Percentiles rank a stretch among this genome's conserved stretches.
These are phyloP conservation scores for Cyclospora cayetanensis DNA, from an alignment of 169 alveolate genomes.

Conservation along the genomic window DNA sequence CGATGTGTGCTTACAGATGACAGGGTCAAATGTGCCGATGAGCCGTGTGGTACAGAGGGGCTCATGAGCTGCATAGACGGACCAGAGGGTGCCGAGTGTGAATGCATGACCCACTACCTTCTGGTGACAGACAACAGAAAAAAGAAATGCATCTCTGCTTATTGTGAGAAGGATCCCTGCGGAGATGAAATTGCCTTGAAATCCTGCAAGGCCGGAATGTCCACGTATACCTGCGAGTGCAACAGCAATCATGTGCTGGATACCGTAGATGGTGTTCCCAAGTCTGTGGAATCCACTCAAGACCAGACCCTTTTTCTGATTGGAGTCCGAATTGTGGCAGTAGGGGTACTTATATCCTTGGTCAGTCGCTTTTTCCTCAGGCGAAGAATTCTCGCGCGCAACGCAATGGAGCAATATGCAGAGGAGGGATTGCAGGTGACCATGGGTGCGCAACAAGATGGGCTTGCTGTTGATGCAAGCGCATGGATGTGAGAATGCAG, in stretches of 20 bases:
- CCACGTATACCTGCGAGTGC: constrained; percentile 39
- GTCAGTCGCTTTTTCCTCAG: constrained; percentile 1
- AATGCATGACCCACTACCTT: neutral
- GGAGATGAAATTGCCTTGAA: constrained; percentile 15
- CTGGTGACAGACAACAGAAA: constrained; percentile 30
- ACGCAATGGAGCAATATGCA: neutral
- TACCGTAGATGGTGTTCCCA: constrained; percentile 32
- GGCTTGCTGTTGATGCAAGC: neutral
- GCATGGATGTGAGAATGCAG: constrained; percentile 46
- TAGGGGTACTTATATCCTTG: neutral
- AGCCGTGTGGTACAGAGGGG: constrained; percentile 54
- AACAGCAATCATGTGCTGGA: constrained; percentile 2
- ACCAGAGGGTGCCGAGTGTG: constrained; percentile 20
- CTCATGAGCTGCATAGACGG: constrained; percentile 25
- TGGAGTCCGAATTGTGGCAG: neutral
- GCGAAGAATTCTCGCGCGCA: neutral
- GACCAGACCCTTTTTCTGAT: constrained; percentile 22
- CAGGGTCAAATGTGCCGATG: neutral
- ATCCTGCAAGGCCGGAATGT: constrained; percentile 25
- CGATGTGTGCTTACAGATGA: neutral
- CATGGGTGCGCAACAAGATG: constrained; percentile 49
- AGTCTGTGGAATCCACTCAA: neutral
- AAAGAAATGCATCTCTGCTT: constrained; percentile 15
- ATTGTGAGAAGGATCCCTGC: constrained; percentile 28
- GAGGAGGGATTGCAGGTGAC: neutral